Evolutionary conservation across 2,329 filamentous ascomycete species (phyloP), one percentile per base, ranked within the genome.

Genomic region (Penicillium rolfsii): DNA sequence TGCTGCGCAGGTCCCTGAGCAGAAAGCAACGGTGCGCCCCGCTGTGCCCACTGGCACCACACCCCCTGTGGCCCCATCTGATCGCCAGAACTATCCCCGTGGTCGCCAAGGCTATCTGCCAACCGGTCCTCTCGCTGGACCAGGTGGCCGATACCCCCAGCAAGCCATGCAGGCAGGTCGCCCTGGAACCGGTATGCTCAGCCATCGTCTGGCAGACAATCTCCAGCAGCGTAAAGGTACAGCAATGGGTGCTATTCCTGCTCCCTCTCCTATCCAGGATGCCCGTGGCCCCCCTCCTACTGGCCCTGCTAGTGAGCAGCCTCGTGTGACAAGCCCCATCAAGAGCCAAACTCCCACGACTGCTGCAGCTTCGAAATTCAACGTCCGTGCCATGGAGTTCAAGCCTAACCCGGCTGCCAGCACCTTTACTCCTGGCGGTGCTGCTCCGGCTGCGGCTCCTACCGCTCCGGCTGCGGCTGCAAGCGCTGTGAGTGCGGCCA

Each of bases 381-480:
- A 88, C 64, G 85, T 85, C 38, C 84, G 83, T 56, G 87, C 87
- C 0, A 79, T 83, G 72, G 93, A 97, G 71, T 98, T 97, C 78
- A 88, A 90, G 65, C 95, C 94, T 19, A 96, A 89, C 70, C 88
- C 91, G 4, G 89, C 89, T 63, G 93, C 93, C 0, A 85, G 86
- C 48, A 83, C 89, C 1, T 98, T 99, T 78, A 94, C 88, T 67
- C 94, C 91, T 79, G 81, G 83, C 19, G 78, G 76, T 36, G 91
- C 89, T 72, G 79, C 80, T 48, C 91, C 89, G 72, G 78, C 76
- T 33, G 91, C 89, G 72, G 78, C 80, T 48, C 91, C 89, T 72
- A 83, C 85, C 50, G 83, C 86, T 5, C 49, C 55, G 38, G 91
- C 90, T 2, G 76, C 48, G 75, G 81, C 67, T 49, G 79, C 81